phyloP scores from a whole-genome alignment of 192 early-diverging fungal genomes.

The Coemansia sp. region DNA sequence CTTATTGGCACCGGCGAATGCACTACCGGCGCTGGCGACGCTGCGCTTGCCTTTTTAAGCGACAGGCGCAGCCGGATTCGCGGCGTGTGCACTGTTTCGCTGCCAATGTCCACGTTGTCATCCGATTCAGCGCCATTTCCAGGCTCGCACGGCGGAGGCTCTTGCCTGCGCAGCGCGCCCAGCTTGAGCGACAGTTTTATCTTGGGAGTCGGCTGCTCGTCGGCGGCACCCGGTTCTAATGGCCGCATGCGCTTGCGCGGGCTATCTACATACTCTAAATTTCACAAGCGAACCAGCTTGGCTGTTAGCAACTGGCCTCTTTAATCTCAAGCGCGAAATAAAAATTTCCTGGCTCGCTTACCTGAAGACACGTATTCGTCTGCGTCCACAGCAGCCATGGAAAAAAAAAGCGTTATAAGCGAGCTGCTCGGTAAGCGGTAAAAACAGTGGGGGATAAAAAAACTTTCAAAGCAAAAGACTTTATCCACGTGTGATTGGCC shows the following conservation, averaged over 20 bases:
- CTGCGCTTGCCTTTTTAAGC: constrained; percentile 27
- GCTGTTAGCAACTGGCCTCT: no score
- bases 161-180: constrained; percentile 17
- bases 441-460: no score
- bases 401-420: background rate
- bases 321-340: no score
- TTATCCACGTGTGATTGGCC: no score
- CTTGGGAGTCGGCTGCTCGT: constrained; percentile 9
- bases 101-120: constrained; percentile 4
- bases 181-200: constrained; percentile 47
- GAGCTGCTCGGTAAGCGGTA: no score
- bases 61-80: constrained; percentile 42
- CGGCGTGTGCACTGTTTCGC: constrained; percentile 14
- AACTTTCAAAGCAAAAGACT: no score
- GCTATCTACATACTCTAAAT: no score
- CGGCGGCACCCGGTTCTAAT: constrained; percentile 3
- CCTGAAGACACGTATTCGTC: constrained; percentile 7
- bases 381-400: constrained; percentile 7
- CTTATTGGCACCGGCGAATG: constrained; percentile 29
- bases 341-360: background rate
- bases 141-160: background rate
- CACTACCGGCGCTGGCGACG: constrained; percentile 4
- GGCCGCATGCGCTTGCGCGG: background rate
- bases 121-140: background rate
- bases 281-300: background rate